These are phyloP conservation scores for Plantago lanceolata DNA, from an alignment of 305 asterid genomes.

Conservation along the genomic window DNA sequence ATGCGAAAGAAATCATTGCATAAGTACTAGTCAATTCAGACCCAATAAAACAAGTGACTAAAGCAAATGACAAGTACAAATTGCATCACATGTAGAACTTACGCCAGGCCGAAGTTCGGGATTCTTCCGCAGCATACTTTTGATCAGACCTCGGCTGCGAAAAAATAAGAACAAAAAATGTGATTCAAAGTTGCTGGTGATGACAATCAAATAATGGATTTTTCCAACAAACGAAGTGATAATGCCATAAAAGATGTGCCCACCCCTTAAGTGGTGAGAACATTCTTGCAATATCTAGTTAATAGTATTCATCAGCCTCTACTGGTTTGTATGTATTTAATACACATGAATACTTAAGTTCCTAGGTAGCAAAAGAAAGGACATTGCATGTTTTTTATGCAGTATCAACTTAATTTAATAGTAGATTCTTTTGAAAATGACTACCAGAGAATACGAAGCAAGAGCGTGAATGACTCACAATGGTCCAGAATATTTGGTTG, in stretches of 20 bases:
- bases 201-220: constrained; percentile 6
- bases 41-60: neutral
- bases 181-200: constrained; percentile 18
- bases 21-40: neutral
- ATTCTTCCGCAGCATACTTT: constrained; percentile 90
- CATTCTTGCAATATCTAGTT: constrained; percentile 4
- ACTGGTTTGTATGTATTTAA: constrained; percentile 10
- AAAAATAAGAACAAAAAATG: constrained; percentile 22
- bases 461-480: constrained; percentile 46
- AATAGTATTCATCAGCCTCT: constrained; percentile 10
- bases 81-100: constrained; percentile 30
- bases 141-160: constrained; percentile 79
- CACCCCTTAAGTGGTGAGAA: neutral
- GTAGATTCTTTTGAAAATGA: constrained; percentile 3
- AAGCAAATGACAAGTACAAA: neutral
- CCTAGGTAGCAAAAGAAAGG: neutral
- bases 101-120: constrained; percentile 86
- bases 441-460: constrained; percentile 2
- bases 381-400: neutral
- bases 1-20: neutral
- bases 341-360: neutral
- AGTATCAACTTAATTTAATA: constrained; percentile 1
- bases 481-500: constrained; percentile 75
- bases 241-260: neutral
- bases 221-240: constrained; percentile 8